phyloP scores from a whole-genome alignment of 331 rosid genomes.

The Acacia concinna region DNA sequence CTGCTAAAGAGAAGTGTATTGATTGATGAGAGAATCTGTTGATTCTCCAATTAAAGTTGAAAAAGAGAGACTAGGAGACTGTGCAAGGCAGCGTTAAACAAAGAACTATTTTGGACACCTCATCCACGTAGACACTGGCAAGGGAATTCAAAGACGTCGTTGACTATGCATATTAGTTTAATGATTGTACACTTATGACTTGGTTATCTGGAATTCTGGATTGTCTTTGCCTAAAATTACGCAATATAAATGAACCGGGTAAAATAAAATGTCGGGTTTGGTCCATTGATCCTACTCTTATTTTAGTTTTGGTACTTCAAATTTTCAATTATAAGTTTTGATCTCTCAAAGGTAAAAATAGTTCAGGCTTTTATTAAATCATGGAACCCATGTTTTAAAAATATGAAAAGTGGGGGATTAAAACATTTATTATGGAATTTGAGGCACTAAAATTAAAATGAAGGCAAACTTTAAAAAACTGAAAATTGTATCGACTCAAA shows the following conservation, averaged over 20 bases:
- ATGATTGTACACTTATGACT: background rate
- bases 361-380: too few species aligned
- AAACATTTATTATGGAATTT: too few species aligned
- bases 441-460: too few species aligned
- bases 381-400: too few species aligned
- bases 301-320: too few species aligned
- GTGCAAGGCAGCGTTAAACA: background rate
- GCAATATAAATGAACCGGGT: background rate
- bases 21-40: background rate
- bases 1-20: background rate
- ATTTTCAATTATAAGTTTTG: too few species aligned
- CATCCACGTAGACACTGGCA: background rate
- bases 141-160: background rate
- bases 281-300: too few species aligned
- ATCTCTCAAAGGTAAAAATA: too few species aligned
- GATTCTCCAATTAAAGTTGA: constrained; percentile 11
- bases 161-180: background rate
- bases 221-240: background rate
- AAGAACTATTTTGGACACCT: background rate
- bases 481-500: too few species aligned
- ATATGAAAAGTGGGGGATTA: too few species aligned
- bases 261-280: background rate
- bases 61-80: background rate
- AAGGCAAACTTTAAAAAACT: too few species aligned
- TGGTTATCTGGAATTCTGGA: background rate